These are phyloP conservation scores for Saitozyma sp. DNA, from an alignment of 768 basidiomycete genomes.

Conservation along the genomic window DNA sequence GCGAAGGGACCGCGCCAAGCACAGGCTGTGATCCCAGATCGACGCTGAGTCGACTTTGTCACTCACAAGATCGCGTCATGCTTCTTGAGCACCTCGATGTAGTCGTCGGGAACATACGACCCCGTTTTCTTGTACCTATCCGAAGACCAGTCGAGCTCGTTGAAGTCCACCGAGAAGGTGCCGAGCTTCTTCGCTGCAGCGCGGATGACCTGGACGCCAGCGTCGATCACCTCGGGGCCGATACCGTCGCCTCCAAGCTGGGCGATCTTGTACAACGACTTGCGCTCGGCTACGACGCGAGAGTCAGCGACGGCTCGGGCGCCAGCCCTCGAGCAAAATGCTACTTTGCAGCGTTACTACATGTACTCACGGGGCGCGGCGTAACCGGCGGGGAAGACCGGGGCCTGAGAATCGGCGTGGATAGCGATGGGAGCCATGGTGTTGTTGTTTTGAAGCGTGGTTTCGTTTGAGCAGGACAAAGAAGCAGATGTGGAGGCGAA, in stretches of 20 bases:
- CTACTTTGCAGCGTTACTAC: not conserved
- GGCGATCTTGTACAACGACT: constrained; percentile 55
- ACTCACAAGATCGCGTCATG: constrained; percentile 49
- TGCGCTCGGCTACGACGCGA: constrained; percentile 15
- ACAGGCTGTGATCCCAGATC: not conserved
- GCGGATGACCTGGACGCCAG: constrained; percentile 58
- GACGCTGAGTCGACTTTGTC: constrained; percentile 43
- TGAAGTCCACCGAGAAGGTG: constrained; percentile 56
- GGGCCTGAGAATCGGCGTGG: constrained; percentile 1
- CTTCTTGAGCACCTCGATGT: constrained; percentile 38
- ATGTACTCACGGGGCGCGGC: constrained; percentile 28
- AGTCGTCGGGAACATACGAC: constrained; percentile 56
- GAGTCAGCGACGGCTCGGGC: not conserved
- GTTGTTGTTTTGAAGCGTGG: no score
- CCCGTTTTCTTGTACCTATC: constrained; percentile 57
- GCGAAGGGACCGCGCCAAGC: not conserved
- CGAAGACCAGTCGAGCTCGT: constrained; percentile 58
- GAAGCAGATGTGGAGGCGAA: no score
- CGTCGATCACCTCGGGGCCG: constrained; percentile 60
- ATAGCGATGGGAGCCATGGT: constrained; percentile 16
- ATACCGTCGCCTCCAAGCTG: constrained; percentile 62
- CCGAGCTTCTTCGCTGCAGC: constrained; percentile 56
- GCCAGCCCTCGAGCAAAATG: not conserved
- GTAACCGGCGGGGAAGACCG: constrained; percentile 26
- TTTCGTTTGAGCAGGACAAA: no score